phyloP scores from a whole-genome alignment of 225 moss, liverwort and hornwort genomes.

The Sphagnum tenellum region DNA sequence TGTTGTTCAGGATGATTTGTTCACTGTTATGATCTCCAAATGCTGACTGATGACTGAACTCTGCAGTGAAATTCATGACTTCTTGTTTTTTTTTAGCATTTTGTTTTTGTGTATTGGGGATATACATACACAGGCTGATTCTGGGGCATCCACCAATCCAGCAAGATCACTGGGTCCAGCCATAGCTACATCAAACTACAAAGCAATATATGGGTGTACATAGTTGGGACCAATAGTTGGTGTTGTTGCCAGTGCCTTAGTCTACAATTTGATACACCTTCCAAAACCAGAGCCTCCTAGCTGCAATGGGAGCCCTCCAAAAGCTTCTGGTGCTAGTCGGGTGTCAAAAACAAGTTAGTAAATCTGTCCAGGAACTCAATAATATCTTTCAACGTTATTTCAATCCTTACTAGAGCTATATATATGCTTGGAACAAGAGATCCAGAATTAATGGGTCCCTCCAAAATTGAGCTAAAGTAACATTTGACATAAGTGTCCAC shows the following conservation, averaged over 20 bases:
- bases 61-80: no score
- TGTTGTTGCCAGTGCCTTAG: constrained; percentile 50
- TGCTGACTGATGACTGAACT: not conserved
- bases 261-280: constrained; percentile 47
- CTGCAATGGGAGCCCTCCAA: constrained; percentile 16
- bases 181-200: constrained; percentile 38
- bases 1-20: not conserved
- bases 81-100: no score
- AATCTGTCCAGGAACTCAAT: no score
- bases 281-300: constrained; percentile 2
- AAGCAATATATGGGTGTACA: constrained; percentile 53
- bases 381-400: no score
- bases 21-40: not conserved
- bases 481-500: no score
- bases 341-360: no score
- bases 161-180: constrained; percentile 77
- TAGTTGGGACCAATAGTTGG: constrained; percentile 52
- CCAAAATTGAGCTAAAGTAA: no score
- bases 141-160: constrained; percentile 89
- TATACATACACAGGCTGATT: constrained; percentile 38
- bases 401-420: no score
- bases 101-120: no score
- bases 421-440: no score
- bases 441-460: no score
- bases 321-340: constrained; percentile 16